phyloP scores from a whole-genome alignment of 2,329 filamentous ascomycete species.

The Gaeumannomyces sp. region DNA sequence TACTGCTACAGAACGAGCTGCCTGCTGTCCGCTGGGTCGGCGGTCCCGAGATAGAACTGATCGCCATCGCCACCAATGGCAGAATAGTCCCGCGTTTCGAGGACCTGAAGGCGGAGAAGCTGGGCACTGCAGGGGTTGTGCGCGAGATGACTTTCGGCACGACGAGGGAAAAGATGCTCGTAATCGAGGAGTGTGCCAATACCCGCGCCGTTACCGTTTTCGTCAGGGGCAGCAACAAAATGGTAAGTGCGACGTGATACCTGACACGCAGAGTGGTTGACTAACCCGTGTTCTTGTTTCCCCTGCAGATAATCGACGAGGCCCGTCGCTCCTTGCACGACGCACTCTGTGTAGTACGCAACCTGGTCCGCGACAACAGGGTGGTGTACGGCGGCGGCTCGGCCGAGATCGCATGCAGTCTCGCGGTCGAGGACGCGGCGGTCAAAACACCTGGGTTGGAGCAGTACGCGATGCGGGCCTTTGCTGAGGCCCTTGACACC shows the following conservation, averaged over 20 bases:
- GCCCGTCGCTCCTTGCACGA: slow-evolving; percentile 97
- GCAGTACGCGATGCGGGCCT: slow-evolving; percentile 98
- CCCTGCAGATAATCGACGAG: slow-evolving; percentile 85
- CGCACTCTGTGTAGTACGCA: slow-evolving; percentile 93
- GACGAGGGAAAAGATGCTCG: slow-evolving; percentile 97
- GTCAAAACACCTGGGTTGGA: slow-evolving; percentile 94
- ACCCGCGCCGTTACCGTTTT: slow-evolving; percentile 94
- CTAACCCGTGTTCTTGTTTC: slow-evolving; percentile 1
- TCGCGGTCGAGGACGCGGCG: slow-evolving; percentile 92
- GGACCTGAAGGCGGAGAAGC: slow-evolving; percentile 84
- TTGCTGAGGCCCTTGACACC: slow-evolving; percentile 87
- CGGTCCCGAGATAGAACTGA: slow-evolving; percentile 95
- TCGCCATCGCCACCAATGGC: slow-evolving; percentile 97
- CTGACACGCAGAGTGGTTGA: background rate
- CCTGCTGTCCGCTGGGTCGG: slow-evolving; percentile 97
- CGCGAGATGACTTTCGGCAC: slow-evolving; percentile 96
- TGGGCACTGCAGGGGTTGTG: slow-evolving; percentile 83
- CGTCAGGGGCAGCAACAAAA: slow-evolving; percentile 97
- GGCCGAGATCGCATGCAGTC: slow-evolving; percentile 92
- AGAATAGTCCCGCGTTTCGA: slow-evolving; percentile 97
- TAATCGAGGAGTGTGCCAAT: slow-evolving; percentile 99
- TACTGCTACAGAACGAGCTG: slow-evolving; percentile 90
- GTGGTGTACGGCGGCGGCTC: slow-evolving; percentile 97
- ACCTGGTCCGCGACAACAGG: slow-evolving; percentile 91
- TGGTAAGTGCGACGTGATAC: slow-evolving; percentile 54